Evolutionary conservation across 441 rosid species (phyloP).

Genomic region (Aleurites moluccanus): DNA sequence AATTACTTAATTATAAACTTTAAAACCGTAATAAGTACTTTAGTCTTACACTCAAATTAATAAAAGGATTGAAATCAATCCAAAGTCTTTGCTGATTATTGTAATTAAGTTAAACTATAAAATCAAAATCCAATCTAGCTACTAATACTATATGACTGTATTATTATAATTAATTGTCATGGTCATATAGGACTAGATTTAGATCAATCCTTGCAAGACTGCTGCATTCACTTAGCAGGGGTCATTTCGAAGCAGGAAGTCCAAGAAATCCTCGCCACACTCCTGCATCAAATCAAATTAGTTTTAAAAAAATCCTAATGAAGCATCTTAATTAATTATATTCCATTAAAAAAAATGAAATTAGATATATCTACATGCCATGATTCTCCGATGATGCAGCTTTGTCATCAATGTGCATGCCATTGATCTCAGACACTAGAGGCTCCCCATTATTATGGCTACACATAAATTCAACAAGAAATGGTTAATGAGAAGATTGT

Average conservation of each 20-base stretch:
- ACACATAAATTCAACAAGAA: neutral
- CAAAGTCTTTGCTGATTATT: neutral
- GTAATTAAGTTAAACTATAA: neutral
- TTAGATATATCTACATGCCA: slow-evolving; percentile 15
- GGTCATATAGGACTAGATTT: neutral
- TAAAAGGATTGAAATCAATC: neutral
- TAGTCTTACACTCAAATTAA: neutral
- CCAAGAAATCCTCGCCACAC: slow-evolving; percentile 42
- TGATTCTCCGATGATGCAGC: slow-evolving; percentile 15
- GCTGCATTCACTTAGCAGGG: neutral
- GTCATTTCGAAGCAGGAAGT: slow-evolving; percentile 33
- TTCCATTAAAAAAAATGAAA: neutral
- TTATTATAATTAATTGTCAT: slow-evolving; percentile 1
- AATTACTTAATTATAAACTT: neutral
- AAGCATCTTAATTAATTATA: too few species aligned
- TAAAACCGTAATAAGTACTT: neutral
- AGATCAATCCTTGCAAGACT: neutral
- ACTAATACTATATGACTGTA: neutral
- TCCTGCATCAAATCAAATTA: slow-evolving; percentile 32
- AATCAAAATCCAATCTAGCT: slow-evolving; percentile 14
- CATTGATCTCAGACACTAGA: slow-evolving; percentile 1
- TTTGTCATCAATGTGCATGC: neutral
- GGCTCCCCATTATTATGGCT: slow-evolving; percentile 24
- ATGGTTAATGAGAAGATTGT: neutral
- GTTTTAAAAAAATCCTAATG: neutral